phyloP scores from a whole-genome alignment of 2,329 filamentous ascomycete species.

The Incumbomyces lentus region DNA sequence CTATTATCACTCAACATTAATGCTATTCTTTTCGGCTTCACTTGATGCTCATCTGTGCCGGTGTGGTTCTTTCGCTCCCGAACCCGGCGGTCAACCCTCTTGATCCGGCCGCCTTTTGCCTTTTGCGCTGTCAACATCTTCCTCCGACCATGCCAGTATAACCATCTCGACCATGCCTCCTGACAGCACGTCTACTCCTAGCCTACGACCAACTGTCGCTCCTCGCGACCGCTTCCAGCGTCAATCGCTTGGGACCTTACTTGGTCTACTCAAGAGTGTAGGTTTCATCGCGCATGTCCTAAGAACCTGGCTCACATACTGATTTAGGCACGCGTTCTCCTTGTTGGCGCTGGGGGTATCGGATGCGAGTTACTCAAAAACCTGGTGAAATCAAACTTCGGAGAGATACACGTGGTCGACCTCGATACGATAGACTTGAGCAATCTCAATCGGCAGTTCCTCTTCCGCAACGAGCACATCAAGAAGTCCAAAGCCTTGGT shows the following conservation, averaged over 20 bases:
- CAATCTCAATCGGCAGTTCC: slow-evolving; percentile 94
- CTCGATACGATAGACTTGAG: slow-evolving; percentile 97
- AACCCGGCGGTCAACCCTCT: no score
- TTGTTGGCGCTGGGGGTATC: slow-evolving; percentile 94
- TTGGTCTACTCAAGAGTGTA: slow-evolving; percentile 61
- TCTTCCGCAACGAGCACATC: slow-evolving; percentile 94
- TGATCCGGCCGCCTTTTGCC: no score
- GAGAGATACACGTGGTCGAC: slow-evolving; percentile 88
- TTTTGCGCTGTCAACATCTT: no score
- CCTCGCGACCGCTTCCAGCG: slow-evolving; percentile 39
- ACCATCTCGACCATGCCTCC: no score
- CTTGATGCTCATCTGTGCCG: no score
- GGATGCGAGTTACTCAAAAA: slow-evolving; percentile 97
- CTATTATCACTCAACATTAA: no score
- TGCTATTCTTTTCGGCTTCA: no score
- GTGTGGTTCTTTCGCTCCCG: no score
- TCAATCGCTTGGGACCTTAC: slow-evolving; percentile 59
- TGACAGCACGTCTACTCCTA: not conserved
- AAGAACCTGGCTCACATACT: not conserved
- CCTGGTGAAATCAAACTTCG: slow-evolving; percentile 81
- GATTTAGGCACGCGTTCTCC: slow-evolving; percentile 66
- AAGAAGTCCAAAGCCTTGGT: slow-evolving; percentile 93
- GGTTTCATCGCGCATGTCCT: slow-evolving; percentile 16
- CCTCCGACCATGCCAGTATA: no score
- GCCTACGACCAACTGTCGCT: slow-evolving; percentile 19